Percentiles rank a stretch among this genome's conserved stretches.
Conservation (phyloP, 2,329 filamentous ascomycete genomes). For the Penicillium sp. region DNA sequence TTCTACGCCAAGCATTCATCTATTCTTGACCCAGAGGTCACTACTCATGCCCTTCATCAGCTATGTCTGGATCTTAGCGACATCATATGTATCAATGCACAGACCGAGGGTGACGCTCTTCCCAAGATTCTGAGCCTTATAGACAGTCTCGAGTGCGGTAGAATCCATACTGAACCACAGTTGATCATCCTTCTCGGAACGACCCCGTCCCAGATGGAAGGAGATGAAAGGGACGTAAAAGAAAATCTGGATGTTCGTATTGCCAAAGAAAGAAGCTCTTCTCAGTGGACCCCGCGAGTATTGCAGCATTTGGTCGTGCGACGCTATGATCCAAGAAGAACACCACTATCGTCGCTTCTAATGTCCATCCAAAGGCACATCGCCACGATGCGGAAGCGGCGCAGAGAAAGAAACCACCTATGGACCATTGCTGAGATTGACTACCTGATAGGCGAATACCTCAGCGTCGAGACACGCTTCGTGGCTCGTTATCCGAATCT, state of each 20-base stretch:
- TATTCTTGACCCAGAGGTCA: not conserved
- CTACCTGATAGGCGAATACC: not conserved
- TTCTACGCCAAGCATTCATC: not conserved
- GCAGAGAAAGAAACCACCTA: not conserved
- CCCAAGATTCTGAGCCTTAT: not conserved
- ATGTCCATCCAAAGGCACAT: not conserved
- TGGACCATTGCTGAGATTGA: conserved; percentile 1
- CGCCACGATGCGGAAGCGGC: not conserved
- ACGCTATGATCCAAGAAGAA: not conserved
- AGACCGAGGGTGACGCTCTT: not conserved
- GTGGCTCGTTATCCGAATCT: not conserved
- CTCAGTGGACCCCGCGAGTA: not conserved
- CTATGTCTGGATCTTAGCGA: not conserved
- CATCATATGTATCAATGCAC: not conserved
- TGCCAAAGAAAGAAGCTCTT: not conserved
- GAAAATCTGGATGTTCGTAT: not conserved
- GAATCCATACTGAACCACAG: not conserved
- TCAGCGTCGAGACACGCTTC: not conserved
- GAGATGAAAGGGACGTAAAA: not conserved
- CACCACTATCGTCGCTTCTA: not conserved
- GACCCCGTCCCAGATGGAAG: not conserved
- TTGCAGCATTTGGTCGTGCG: not conserved
- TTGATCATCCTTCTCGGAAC: not conserved
- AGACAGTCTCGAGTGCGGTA: not conserved
- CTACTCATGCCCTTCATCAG: not conserved